Base-by-base conservation (phyloP, 805 yeast genomes). In the Yarrowia sp. region DNA sequence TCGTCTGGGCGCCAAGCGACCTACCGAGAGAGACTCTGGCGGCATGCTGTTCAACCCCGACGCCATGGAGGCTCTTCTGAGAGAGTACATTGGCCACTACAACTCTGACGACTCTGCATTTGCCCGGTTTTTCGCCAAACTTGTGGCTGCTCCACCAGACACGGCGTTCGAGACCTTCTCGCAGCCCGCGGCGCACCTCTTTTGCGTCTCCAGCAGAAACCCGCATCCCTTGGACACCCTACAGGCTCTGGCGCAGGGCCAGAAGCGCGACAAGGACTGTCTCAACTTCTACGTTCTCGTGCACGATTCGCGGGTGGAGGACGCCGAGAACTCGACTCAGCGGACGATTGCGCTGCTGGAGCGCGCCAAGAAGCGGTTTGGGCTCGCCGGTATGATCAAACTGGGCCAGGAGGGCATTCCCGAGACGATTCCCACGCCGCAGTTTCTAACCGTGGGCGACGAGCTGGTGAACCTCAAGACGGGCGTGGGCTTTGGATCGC, bases 91-190 rank as follows among this genome's bases (percentile, higher is more conserved):
- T 27, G 36, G 29, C 6, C 46, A 29, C 8, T 55, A 38, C 47
- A 55, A 55, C n/a, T 38, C 46, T 10, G 61, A 55, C 22, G 61
- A 55, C 19, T 55, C 61, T 27, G 61, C 61, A 69, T 74, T 82
- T 64, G 81, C 80, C 58, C 38, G 53, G 29, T 78, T 84, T 65
- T 78, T 87, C 66, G 78, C 84, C 29, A 80, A 83, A 65, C 69
- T 87, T 41, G 75, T 87, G 7, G 79, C 90, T 3, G 78, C 87
- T 12, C 79, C 82, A 13, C 79, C 80, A 7, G 73, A 88, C 8
- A 83, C 89, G 1, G 85, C 93, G 1, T 90, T 88, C 70, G 97
- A 93, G 72, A 85, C 90, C 5, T 85, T 91, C 71, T 85, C 88
- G 66, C 97, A 92, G 70, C 97, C 97, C 0, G 81, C 90, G 1